phyloP scores from a whole-genome alignment of 495 filamentous ascomycete species.

The Xylaria scruposa region DNA sequence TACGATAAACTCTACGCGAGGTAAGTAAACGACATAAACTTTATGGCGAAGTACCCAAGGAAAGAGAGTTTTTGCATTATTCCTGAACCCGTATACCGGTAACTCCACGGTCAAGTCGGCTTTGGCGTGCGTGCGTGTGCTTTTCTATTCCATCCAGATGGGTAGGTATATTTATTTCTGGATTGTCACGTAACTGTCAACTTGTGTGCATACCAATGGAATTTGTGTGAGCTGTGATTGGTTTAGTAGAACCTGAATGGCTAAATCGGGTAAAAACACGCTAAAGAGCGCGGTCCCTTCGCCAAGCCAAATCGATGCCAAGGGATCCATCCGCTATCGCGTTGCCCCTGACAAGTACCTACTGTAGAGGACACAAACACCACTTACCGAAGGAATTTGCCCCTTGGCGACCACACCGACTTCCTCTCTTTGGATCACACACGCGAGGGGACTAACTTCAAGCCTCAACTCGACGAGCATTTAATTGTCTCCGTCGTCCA shows the following conservation, averaged over 20 bases:
- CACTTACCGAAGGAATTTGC: constrained; percentile 25
- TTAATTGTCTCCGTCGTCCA: constrained; percentile 36
- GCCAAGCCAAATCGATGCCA: constrained; percentile 7
- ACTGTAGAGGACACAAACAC: constrained; percentile 28
- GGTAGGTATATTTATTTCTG: not conserved
- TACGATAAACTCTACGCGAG: not conserved
- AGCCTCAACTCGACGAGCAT: constrained; percentile 32
- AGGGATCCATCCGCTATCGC: not conserved
- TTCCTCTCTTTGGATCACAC: constrained; percentile 19
- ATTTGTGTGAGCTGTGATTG: not conserved
- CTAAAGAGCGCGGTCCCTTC: not conserved
- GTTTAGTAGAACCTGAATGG: not conserved
- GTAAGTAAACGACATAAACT: not conserved
- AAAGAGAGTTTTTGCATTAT: not conserved
- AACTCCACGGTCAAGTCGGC: not conserved
- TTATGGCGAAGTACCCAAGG: not conserved
- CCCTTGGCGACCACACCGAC: constrained; percentile 20
- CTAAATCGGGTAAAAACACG: constrained; percentile 17
- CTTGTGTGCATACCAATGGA: not conserved
- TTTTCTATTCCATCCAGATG: not conserved
- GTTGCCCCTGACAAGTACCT: constrained; percentile 11
- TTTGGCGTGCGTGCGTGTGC: not conserved
- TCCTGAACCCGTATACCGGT: not conserved
- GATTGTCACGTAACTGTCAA: no score
- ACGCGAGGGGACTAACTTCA: not conserved